Base-by-base conservation (phyloP, 441 rosid species). In the Dalechampia spathulata region DNA sequence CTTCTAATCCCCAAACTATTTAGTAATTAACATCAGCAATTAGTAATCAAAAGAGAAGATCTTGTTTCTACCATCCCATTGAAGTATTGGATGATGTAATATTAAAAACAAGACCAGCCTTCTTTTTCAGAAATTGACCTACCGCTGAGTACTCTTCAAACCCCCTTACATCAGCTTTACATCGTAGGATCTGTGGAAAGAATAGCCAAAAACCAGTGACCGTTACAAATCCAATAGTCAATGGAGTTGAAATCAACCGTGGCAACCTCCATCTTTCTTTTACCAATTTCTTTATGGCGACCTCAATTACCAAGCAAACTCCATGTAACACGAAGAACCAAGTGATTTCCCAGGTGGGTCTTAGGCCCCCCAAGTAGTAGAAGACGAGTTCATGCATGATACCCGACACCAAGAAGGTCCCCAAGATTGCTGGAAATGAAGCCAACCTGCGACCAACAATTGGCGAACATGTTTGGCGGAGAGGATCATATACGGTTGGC, bases 281-380 rank as follows among this genome's bases (percentile, higher is more conserved):
- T 5, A 50, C 36, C n/a, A 2, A 12, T 42, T 23, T 60, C 48
- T 60, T 50, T 5, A 22, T 12, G 1, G 6, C 57, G 6, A 60
- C 17, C 28, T 60, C 64, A 0, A 30, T 11, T 0, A 34, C 27
- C 21, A 60, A 7, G 20, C 49, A 49, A 6, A 50, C 15, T 14
- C 57, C 57, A 2, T 60, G 57, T 2, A 60, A 41, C 32, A 42
- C 11, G 32, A 50, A 41, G 48, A 60, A 60, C 34, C 41, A 60
- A 3, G 52, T 61, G n/a, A 61, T 44, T 25, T 61, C 65, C 65
- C 57, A 61, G 13, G 65, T 52, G 14, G 65, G 64, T 30, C 28
- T 21, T 26, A 43, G 19, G 7, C 44, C 51, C 12, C 57, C 53
- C 10, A 61, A 2, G 36, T 61, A 32, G 37, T 51, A 61, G 12